phyloP scores from a whole-genome alignment of 2,329 filamentous ascomycete genomes.

The Xylariales sp. region DNA sequence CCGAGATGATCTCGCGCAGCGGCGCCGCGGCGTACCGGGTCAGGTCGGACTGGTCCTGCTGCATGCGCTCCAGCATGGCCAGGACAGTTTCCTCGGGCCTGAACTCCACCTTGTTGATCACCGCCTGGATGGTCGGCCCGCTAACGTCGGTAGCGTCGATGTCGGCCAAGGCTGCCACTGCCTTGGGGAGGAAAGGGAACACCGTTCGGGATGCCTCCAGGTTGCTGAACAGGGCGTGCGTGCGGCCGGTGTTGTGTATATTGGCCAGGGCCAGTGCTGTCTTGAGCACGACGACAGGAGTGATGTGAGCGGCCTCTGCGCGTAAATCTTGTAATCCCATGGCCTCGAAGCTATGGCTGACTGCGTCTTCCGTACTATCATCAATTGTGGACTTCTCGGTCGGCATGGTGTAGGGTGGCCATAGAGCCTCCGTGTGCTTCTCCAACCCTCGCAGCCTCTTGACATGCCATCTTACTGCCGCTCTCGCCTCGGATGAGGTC shows the following conservation, averaged over 20 bases:
- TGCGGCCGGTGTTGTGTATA: slow-evolving; percentile 10
- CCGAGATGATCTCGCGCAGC: slow-evolving; percentile 8
- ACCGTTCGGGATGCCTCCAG: slow-evolving; percentile 10
- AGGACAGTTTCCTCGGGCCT: slow-evolving; percentile 7
- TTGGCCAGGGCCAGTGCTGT: slow-evolving; percentile 11
- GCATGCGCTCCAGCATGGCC: slow-evolving; percentile 9
- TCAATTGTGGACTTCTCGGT: slow-evolving; percentile 3
- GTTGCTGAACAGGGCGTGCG: slow-evolving; percentile 13
- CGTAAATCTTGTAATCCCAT: slow-evolving; percentile 9
- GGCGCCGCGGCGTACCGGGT: slow-evolving; percentile 10
- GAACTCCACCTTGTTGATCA: slow-evolving; percentile 9
- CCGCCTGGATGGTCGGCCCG: slow-evolving; percentile 12
- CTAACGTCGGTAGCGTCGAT: slow-evolving; percentile 13
- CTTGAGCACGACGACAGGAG: slow-evolving; percentile 9
- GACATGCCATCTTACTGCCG: slow-evolving; percentile 11
- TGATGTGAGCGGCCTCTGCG: slow-evolving; percentile 6
- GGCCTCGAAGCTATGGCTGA: slow-evolving; percentile 9
- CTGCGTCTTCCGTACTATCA: slow-evolving; percentile 6
- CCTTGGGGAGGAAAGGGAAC: slow-evolving; percentile 11
- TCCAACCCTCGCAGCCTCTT: slow-evolving; percentile 2
- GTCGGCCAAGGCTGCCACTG: slow-evolving; percentile 3
- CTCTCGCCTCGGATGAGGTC: slow-evolving; percentile 7
- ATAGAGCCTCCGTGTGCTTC: background rate
- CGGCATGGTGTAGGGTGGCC: slow-evolving; percentile 4
- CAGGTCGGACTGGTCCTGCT: slow-evolving; percentile 10